phyloP scores from a whole-genome alignment of 2,329 filamentous ascomycete genomes.

The Talaromyces sp. region DNA sequence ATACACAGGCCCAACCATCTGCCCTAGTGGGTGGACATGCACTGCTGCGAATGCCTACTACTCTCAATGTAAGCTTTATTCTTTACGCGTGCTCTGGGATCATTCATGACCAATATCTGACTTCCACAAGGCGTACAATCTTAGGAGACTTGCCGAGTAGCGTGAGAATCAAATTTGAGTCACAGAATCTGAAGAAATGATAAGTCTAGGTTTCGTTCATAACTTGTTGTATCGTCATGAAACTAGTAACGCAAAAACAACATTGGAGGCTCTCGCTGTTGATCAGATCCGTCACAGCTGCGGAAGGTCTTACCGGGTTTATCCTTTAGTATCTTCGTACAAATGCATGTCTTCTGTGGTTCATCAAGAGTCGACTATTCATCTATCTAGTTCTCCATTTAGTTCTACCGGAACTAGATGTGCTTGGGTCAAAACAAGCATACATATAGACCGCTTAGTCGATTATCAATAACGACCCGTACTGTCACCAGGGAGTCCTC shows the following conservation, averaged over 20 bases:
- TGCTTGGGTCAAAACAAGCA: neutral
- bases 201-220: neutral
- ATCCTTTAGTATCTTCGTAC: neutral
- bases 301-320: neutral
- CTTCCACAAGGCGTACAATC: neutral
- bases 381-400: neutral
- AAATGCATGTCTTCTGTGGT: neutral
- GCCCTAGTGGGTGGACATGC: slow-evolving; percentile 22
- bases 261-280: no score
- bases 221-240: neutral
- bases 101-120: neutral
- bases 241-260: no score
- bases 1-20: slow-evolving; percentile 22
- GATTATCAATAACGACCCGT: neutral
- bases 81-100: neutral
- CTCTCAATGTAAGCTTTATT: slow-evolving; percentile 21
- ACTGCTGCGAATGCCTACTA: slow-evolving; percentile 20
- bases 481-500: neutral
- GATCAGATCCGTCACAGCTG: no score
- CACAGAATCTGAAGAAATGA: neutral
- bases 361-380: neutral
- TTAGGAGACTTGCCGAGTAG: neutral
- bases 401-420: neutral
- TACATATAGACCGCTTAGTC: neutral
- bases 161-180: neutral